Evolutionary conservation across 345 rosid genomes (phyloP), one percentile per base, ranked within the genome.

Genomic region (Isatis tinctoria): DNA sequence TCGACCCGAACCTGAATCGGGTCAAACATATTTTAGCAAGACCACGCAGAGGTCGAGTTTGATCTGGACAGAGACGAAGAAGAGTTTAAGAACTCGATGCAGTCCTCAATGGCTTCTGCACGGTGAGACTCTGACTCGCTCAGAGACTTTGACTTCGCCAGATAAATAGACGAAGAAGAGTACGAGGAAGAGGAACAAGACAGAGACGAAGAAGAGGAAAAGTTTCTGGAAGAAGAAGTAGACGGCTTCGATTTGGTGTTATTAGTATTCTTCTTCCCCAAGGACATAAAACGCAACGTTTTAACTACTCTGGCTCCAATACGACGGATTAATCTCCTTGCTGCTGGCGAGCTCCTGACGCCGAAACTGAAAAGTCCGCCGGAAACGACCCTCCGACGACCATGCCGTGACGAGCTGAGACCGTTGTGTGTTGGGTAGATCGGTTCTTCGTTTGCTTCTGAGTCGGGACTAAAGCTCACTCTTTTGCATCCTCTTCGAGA

Each of bases 41-140:
- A 87, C 75, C 75, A 71, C 6, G 85, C 33, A 20, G 92, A 81
- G 77, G 83, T 80, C 0, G 97, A 91, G 78, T 83, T 93, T 68
- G 94, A 87, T 76, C 96, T 82, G 10, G 81, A 86, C 79, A 90
- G 60, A 62, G 92, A 89, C 16, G 66, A 86, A n/a, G 91, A 90
- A 74, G 93, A 87, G 63, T 93, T 91, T 28, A 91, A 81, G 90
- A 91, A 93, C 88, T 87, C 85, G 56, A 93, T 93, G 79, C 98
- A 93, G 61, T 93, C 96, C 69, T 89, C 92, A 0, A 93, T 82
- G 28, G 97, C 97, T 79, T 93, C 94, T 39, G 91, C 96, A 74
- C 90, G 82, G 47, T 89, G 96, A 17, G 92, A 89, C 52, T 91
- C 96, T 6, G 88, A 81, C 14, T 86, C 95, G 14, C 78, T 86